Conservation (phyloP, 2,329 filamentous ascomycete genomes). For the Amauroascus verrucosus region DNA sequence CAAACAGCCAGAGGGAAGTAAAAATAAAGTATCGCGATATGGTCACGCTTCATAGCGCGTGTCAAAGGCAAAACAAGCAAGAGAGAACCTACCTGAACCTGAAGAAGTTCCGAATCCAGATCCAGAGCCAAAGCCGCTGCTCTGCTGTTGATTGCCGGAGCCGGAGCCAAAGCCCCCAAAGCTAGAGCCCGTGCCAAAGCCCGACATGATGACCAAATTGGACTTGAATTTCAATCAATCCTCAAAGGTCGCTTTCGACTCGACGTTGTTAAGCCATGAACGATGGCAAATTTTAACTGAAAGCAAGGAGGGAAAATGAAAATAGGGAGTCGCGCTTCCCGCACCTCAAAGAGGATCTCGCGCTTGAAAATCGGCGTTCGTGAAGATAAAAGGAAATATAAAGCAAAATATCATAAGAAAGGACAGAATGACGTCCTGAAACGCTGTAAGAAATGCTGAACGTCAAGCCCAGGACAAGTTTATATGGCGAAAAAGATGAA, state of each 20-base stretch:
- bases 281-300: background rate
- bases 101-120: constrained; percentile 11
- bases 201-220: constrained; percentile 13
- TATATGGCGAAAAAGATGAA: constrained; percentile 10
- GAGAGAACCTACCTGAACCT: constrained; percentile 16
- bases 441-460: background rate
- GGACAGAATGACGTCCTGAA: background rate
- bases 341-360: background rate
- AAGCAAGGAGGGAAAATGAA: background rate
- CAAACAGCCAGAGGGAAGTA: constrained; percentile 4
- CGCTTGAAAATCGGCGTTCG: background rate
- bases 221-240: constrained; percentile 5
- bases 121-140: constrained; percentile 15
- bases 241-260: background rate
- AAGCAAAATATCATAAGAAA: background rate
- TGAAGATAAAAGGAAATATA: background rate
- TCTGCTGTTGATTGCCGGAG: constrained; percentile 15
- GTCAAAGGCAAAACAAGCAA: constrained; percentile 7
- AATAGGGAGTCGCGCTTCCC: background rate
- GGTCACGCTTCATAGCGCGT: background rate
- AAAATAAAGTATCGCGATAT: constrained; percentile 1
- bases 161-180: constrained; percentile 17
- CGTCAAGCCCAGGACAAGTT: background rate
- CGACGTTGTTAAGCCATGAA: constrained; percentile 9
- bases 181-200: constrained; percentile 15